A percentile compares a stretch with the other conserved stretches of the same genome.
Evolutionary conservation across 805 yeast genomes (phyloP).

Genomic region (Kuraishia cidri): DNA sequence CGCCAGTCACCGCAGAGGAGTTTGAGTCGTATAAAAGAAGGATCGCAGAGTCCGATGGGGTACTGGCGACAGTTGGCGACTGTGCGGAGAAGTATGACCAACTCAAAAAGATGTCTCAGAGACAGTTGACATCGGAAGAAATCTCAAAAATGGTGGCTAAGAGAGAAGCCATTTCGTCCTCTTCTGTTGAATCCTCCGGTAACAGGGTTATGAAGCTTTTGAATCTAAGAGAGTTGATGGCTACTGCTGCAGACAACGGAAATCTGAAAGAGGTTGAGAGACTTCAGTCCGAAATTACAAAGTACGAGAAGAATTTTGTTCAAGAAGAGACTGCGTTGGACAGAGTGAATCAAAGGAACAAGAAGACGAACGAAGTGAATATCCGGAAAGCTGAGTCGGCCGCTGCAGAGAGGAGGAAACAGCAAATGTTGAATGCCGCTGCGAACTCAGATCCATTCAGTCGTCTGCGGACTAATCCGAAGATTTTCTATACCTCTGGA

Average conservation of each 20-base stretch:
- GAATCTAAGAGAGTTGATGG: slow-evolving; percentile 24
- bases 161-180: slow-evolving; percentile 51
- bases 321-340: slow-evolving; percentile 41
- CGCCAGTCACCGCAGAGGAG: slow-evolving; percentile 61
- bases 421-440: slow-evolving; percentile 30
- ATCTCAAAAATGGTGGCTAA: slow-evolving; percentile 71
- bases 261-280: no score
- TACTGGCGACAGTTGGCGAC: slow-evolving; percentile 55
- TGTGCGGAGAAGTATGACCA: slow-evolving; percentile 57
- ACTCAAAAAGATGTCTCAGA: slow-evolving; percentile 52
- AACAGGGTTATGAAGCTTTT: no score
- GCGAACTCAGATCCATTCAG: slow-evolving; percentile 65
- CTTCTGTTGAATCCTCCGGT: no score
- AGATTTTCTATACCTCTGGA: slow-evolving; percentile 59
- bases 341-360: slow-evolving; percentile 76
- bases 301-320: slow-evolving; percentile 24
- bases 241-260: slow-evolving; percentile 13
- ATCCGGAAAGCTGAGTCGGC: slow-evolving; percentile 73
- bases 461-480: slow-evolving; percentile 80
- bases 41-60: slow-evolving; percentile 44
- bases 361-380: slow-evolving; percentile 68
- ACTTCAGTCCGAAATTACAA: no score
- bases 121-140: slow-evolving; percentile 61
- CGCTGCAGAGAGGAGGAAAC: slow-evolving; percentile 47
- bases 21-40: slow-evolving; percentile 60